Evolutionary conservation across 495 filamentous ascomycete genomes (phyloP), one percentile per base, ranked within the genome.

Genomic region (Penicillium longicatenatum): DNA sequence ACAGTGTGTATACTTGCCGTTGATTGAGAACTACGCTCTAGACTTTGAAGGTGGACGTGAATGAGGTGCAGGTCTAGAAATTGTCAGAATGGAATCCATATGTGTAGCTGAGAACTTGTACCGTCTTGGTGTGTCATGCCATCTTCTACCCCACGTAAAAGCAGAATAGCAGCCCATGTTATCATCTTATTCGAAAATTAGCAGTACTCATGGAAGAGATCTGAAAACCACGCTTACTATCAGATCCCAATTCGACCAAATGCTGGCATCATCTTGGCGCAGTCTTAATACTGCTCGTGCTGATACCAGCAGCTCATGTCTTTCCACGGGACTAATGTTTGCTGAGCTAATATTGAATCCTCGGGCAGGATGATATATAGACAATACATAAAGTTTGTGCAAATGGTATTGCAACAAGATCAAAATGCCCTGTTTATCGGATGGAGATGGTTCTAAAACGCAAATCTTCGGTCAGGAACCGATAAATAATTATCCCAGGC

Each of bases 211-310:
- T n/a, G 47, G 6, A 14, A 8, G 3, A 30, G 7, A n/a, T 35
- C 21, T 17, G 7, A 24, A 1, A 35, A 14, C 3, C 17, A 17
- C 50, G 52, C 65, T 59, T 30, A 72, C 69, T 17, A 76, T 65
- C 30, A 76, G 52, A 57, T 77, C 74, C 73, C 74, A 77, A 37
- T 77, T 75, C 0, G 73, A 74, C 74, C 74, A 75, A 35, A 75
- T 75, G 11, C 70, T 73, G 14, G 72, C 62, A 52, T 77, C 73
- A 50, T 77, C 68, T 39, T 70, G 63, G 42, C 73, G 61, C 11
- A 77, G 52, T 33, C 68, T 64, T 33, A 77, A 51, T 6, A 75
- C 70, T 8, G 73, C 67, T 20, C 73, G 59, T 9, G 74, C 73
- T 22, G 74, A 75, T 2, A 75, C 67, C 6, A 77, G 58, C 12